Percentiles rank a stretch among this genome's conserved stretches.
phyloP scores from a whole-genome alignment of 2,329 filamentous ascomycete genomes.

The Diaporthe velutina region DNA sequence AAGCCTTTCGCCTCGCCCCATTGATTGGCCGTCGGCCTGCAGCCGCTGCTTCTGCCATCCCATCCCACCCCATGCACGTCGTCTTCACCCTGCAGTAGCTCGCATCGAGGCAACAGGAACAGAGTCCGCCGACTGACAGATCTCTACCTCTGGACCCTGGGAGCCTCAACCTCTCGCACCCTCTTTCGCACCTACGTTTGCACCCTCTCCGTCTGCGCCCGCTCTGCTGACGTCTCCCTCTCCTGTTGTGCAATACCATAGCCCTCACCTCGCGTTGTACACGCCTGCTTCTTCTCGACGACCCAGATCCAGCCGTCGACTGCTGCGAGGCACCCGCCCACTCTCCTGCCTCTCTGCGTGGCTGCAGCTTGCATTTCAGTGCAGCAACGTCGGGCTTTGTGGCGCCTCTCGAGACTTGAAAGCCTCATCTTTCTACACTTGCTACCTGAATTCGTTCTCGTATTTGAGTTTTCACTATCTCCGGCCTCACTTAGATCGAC shows the following conservation, averaged over 20 bases:
- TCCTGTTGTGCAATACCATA: background rate
- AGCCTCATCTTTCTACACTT: background rate
- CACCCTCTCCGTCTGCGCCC: background rate
- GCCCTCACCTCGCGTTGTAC: background rate
- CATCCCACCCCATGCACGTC: slow-evolving; percentile 24
- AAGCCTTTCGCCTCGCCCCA: slow-evolving; percentile 10
- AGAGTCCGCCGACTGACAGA: background rate
- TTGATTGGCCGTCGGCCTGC: slow-evolving; percentile 26
- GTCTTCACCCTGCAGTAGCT: slow-evolving; percentile 29
- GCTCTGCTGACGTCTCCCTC: background rate
- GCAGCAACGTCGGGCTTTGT: too few relatives aligned
- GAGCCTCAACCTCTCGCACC: slow-evolving; percentile 11
- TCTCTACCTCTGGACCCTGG: background rate
- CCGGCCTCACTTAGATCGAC: background rate
- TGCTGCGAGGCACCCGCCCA: background rate
- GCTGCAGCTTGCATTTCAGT: background rate
- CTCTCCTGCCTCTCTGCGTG: background rate
- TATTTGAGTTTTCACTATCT: background rate
- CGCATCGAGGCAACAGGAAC: slow-evolving; percentile 2
- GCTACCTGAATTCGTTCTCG: background rate
- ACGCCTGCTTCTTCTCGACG: slow-evolving; percentile 1
- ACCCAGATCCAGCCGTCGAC: background rate
- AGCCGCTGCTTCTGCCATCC: slow-evolving; percentile 26
- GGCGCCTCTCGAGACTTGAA: background rate
- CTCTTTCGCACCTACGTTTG: background rate